phyloP scores from a whole-genome alignment of 1,139 yeast species.

The Kodamaea anthophila region DNA sequence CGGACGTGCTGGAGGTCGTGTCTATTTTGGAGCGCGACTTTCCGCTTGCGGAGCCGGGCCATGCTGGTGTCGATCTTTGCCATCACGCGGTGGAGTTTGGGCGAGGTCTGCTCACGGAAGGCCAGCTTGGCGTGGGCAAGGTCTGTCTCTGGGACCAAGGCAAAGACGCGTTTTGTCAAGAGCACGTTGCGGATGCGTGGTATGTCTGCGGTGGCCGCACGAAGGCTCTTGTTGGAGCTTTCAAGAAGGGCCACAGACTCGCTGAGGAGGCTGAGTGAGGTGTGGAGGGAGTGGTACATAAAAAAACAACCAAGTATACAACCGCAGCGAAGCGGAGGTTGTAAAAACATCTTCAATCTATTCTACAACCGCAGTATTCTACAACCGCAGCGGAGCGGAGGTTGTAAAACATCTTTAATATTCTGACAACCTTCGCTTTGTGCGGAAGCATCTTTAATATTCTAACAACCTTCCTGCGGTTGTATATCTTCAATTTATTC shows the following conservation, averaged over 20 bases:
- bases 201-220: slow-evolving; percentile 30
- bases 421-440: too few species aligned
- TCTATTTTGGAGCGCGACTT: slow-evolving; percentile 24
- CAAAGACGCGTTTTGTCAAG: slow-evolving; percentile 33
- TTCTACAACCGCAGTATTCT: too few species aligned
- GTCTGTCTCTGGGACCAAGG: slow-evolving; percentile 38
- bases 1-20: slow-evolving; percentile 30
- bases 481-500: too few species aligned
- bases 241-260: slow-evolving; percentile 28
- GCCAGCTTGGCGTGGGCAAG: slow-evolving; percentile 31
- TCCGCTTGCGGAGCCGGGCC: slow-evolving; percentile 18
- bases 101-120: slow-evolving; percentile 26
- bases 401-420: too few species aligned
- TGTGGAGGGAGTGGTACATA: slow-evolving; percentile 12
- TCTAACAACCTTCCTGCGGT: too few species aligned
- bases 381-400: too few species aligned
- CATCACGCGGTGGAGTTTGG: slow-evolving; percentile 19
- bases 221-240: slow-evolving; percentile 24
- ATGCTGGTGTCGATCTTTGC: slow-evolving; percentile 12
- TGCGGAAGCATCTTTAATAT: too few species aligned
- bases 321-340: background rate
- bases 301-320: background rate
- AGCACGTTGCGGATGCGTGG: slow-evolving; percentile 30
- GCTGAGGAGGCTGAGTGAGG: slow-evolving; percentile 26
- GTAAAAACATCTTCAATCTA: background rate